phyloP scores from a whole-genome alignment of 805 yeast species.

The Cyberlindnera maritima region DNA sequence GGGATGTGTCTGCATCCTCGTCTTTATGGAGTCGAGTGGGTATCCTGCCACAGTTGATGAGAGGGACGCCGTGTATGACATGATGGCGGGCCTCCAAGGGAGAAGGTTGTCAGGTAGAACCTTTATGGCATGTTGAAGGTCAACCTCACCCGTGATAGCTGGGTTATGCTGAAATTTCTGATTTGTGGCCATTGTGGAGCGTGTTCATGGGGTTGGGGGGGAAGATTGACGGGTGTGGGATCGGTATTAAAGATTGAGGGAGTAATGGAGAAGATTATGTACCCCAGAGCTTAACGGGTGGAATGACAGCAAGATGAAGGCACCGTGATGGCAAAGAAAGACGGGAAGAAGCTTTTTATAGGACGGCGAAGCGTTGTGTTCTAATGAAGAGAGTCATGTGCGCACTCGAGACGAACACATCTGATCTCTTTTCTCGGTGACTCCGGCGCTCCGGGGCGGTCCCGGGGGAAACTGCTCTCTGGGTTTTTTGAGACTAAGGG shows the following conservation, averaged over 20 bases:
- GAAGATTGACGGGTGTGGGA: background rate
- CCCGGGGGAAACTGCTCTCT: background rate
- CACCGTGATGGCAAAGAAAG: background rate
- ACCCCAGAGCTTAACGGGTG: too few species aligned
- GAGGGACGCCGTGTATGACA: constrained; percentile 65
- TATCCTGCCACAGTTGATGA: constrained; percentile 70
- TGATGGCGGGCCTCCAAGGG: constrained; percentile 54
- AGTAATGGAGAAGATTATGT: too few species aligned
- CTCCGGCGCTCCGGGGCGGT: constrained; percentile 1
- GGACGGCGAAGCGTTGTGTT: background rate
- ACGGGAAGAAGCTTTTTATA: background rate
- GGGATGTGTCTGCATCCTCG: constrained; percentile 78
- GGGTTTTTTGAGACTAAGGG: background rate
- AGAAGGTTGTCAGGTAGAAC: constrained; percentile 44
- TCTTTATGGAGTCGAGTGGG: constrained; percentile 84
- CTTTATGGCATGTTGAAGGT: constrained; percentile 43
- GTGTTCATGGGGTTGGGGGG: background rate
- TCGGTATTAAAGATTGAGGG: background rate
- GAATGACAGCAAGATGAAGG: too few species aligned
- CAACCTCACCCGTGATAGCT: constrained; percentile 58
- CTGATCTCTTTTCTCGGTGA: constrained; percentile 3
- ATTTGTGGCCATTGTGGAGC: constrained; percentile 4
- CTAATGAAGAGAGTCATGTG: background rate
- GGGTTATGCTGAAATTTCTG: constrained; percentile 31
- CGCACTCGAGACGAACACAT: background rate